These are phyloP conservation scores for Trifolium subterraneum DNA, from an alignment of 306 rosid species.

Conservation along the genomic window DNA sequence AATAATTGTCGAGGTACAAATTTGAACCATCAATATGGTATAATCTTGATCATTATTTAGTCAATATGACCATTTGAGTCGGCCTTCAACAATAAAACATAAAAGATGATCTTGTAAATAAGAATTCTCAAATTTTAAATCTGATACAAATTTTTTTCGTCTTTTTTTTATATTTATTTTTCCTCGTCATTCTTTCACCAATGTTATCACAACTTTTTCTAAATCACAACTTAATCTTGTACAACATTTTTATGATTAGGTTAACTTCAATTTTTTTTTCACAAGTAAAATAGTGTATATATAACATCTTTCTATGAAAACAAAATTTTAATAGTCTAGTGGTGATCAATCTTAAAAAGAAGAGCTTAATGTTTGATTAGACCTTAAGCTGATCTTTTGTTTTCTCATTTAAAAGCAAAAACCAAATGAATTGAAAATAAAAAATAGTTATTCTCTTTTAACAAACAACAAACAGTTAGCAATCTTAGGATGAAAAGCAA, in stretches of 20 bases:
- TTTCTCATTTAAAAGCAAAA: conserved; percentile 45
- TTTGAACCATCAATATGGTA: no score
- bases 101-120: no score
- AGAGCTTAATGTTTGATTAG: conserved; percentile 53
- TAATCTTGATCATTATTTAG: no score
- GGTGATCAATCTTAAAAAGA: conserved; percentile 57
- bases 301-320: conserved; percentile 31
- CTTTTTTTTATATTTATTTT: no score
- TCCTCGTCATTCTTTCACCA: no score
- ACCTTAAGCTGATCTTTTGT: conserved; percentile 40
- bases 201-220: no score
- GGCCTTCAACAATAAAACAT: no score
- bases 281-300: not conserved
- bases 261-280: not conserved
- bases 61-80: no score
- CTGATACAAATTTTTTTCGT: no score
- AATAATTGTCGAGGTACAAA: no score
- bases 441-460: conserved; percentile 40
- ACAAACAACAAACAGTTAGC: conserved; percentile 46
- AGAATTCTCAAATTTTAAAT: no score
- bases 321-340: conserved; percentile 40
- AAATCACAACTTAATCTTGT: no score
- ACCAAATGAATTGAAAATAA: conserved; percentile 21
- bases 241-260: not conserved
- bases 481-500: conserved; percentile 52